Base-by-base conservation (phyloP, 495 filamentous ascomycete genomes). In the Schizothecium vesticola region DNA sequence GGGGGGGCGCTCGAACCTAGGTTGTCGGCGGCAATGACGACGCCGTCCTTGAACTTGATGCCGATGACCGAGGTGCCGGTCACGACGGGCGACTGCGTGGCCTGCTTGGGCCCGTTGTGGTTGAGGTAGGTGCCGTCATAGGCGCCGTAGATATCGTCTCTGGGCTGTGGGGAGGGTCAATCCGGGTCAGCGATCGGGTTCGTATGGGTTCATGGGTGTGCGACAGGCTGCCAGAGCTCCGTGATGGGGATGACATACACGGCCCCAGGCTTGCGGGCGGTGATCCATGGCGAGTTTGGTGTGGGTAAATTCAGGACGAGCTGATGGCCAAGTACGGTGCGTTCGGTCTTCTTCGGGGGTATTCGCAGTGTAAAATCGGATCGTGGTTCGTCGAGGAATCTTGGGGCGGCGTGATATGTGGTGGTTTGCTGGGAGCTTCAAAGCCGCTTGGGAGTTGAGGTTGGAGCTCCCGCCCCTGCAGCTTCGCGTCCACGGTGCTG, bases 1-100 rank as follows among this genome's bases (percentile, higher is more conserved):
- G 59, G 55, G 71, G 33, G 24, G 25, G 23, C 25, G 25, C 59
- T 63, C 72, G 31, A 84, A 97, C 94, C 94, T 66, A 99, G 83
- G 81, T 98, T 98, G 80, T 99, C 95, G 69, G 96, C 92, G 63
- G 93, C 95, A 77, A 99, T 93, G 70, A 93, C 94, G 63, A 98
- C 93, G 77, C 95, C 95, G 73, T 94, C 92, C 74, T 92, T 94
- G 83, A 92, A 99, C 83, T 97, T 97, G 63, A 97, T 85, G 59
- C 88, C 95, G 60, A 99, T 79, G 22, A 99, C 96, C 25, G 94
- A 97, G 23, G 95, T 97, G 77, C 95, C 95, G 58, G 95, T 99
- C 61, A 98, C 95, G 67, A 96, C 86, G 70, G 95, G 95, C 2
- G 87, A 88, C 76, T 95, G 92, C 56, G 95, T 98, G 78, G 95